Base-by-base conservation (phyloP, 2,329 filamentous ascomycete species). In the Aspergillus pseudoglaucus region DNA sequence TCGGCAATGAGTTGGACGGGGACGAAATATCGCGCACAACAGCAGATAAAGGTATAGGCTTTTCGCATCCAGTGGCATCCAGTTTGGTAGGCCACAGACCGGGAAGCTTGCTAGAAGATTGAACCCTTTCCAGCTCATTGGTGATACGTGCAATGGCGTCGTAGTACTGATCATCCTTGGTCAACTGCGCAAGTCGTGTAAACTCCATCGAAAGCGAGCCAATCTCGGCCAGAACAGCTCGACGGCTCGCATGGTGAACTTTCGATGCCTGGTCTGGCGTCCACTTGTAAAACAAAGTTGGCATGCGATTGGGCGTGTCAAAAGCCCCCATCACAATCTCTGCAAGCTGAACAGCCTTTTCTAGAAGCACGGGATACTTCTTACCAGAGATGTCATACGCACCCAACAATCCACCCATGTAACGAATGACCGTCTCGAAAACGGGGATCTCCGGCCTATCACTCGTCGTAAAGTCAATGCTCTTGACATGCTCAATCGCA, bases 301-400 rank as follows among this genome's bases (percentile, higher is more conserved):
- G 90, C 88, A 97, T 94, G 57, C 89, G 83, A 66, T 97, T 96
- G 1, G 90, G 90, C 0, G 91, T 96, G 67, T 95, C 89, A 59
- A 95, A 95, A 3, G 86, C 80, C 46, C 85, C 83, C 73, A 90
- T 89, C 27, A 95, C 72, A 51, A 95, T 78, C 59, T 91, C 86
- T 35, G 82, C 89, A 22, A 93, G 78, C 67, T 91, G 85, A 32
- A 85, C 76, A 1, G 89, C 87, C 69, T 94, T 93, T 46, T 84
- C 80, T 27, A 94, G 75, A 9, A 95, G 75, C 20, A 85, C 74
- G 17, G 77, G 70, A 59, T 95, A 85, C 52, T 75, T 74, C 6
- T 79, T 82, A 15, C 80, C 85, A 45, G 87, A 90, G 47, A 96
- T 77, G 69, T 97, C 91, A 64, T 91, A 96, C 6, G 90, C 90